Percentiles rank a stretch among this genome's conserved stretches.
These are phyloP conservation scores for Boletus bicolor DNA, from an alignment of 768 basidiomycete genomes.

Conservation along the genomic window DNA sequence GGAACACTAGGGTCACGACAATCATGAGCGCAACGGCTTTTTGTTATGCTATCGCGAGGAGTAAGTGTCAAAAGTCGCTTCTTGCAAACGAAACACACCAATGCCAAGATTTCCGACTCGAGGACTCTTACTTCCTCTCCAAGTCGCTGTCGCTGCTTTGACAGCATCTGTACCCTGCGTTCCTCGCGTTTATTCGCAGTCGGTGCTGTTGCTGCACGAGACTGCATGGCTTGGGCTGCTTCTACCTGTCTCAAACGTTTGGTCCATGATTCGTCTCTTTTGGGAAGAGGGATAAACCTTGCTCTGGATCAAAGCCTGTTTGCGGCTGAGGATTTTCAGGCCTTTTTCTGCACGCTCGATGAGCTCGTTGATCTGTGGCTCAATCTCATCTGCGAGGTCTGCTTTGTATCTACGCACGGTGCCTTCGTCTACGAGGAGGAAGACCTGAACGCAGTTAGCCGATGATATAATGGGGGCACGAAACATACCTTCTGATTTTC, in stretches of 20 bases:
- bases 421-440: conserved; percentile 68
- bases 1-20: background rate
- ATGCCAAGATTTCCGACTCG: conserved; percentile 56
- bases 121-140: conserved; percentile 60
- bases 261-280: background rate
- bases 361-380: conserved; percentile 75
- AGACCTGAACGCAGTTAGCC: conserved; percentile 49
- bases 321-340: conserved; percentile 56
- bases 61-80: conserved; percentile 1
- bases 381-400: conserved; percentile 74
- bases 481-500: conserved; percentile 59
- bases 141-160: conserved; percentile 63
- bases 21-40: conserved; percentile 3
- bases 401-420: conserved; percentile 73
- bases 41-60: conserved; percentile 21
- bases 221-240: conserved; percentile 40
- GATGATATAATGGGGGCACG: background rate
- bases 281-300: conserved; percentile 44
- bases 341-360: conserved; percentile 70
- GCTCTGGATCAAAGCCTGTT: conserved; percentile 55
- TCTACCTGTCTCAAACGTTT: conserved; percentile 45
- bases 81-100: conserved; percentile 37
- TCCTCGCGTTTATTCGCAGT: conserved; percentile 63
- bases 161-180: conserved; percentile 59
- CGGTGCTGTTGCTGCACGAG: conserved; percentile 45